Evolutionary conservation across 352 stramenopile species (phyloP).

Genomic region (Phytophthora sojae): DNA sequence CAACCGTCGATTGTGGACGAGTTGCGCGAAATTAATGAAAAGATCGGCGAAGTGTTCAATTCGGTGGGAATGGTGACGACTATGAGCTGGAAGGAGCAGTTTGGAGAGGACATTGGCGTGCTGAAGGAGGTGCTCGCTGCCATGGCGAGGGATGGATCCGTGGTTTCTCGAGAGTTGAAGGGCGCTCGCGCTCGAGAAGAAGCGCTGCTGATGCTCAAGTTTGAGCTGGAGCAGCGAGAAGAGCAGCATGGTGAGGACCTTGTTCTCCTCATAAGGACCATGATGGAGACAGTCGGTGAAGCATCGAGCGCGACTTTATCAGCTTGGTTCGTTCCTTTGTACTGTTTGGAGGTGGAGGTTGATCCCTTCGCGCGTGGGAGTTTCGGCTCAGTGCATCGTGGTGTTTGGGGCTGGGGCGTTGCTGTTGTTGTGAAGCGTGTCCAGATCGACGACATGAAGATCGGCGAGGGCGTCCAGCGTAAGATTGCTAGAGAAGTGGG

Average conservation of each 20-base stretch:
- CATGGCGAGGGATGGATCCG: background rate
- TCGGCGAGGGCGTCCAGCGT: background rate
- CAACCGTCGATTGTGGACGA: no score
- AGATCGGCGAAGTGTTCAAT: no score
- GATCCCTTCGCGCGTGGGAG: constrained; percentile 23
- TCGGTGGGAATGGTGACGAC: no score
- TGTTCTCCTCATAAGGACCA: background rate
- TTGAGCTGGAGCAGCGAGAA: background rate
- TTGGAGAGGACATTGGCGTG: background rate
- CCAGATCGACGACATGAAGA: background rate
- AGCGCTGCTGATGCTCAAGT: background rate
- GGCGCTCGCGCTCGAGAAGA: background rate
- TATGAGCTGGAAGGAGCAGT: background rate
- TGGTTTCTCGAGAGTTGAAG: background rate
- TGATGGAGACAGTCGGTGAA: background rate
- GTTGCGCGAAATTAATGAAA: no score
- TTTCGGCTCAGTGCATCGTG: constrained; percentile 25
- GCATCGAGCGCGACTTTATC: no score
- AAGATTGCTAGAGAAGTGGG: background rate
- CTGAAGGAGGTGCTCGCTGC: background rate
- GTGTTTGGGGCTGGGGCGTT: constrained; percentile 16
- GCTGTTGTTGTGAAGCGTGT: constrained; percentile 41
- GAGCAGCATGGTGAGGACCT: background rate
- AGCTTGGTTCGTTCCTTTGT: constrained; percentile 17
- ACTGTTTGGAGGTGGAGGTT: constrained; percentile 13